Evolutionary conservation across 2,329 filamentous ascomycete species (phyloP).

Genomic region (Madurella fahalii): DNA sequence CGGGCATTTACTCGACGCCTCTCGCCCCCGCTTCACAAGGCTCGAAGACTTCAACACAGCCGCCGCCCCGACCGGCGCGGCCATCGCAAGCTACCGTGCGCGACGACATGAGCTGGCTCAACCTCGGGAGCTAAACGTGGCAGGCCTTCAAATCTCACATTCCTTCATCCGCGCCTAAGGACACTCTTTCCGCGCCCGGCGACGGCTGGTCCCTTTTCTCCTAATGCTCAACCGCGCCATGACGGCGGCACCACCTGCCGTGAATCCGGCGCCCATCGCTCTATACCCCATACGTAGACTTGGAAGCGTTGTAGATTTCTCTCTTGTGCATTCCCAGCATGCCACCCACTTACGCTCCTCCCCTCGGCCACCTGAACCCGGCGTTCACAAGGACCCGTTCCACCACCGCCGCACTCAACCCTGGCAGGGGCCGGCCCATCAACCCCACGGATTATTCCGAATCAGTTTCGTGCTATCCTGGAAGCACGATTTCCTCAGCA

Average conservation of each 20-base stretch:
- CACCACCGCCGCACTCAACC: no score
- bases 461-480: no score
- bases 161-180: not conserved
- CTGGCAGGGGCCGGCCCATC: no score
- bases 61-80: constrained; percentile 34
- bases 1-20: constrained; percentile 42
- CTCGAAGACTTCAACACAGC: constrained; percentile 29
- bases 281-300: not conserved
- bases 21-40: constrained; percentile 37
- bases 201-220: not conserved
- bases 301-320: not conserved
- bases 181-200: not conserved
- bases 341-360: not conserved
- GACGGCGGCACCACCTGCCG: not conserved
- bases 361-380: not conserved
- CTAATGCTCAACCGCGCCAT: not conserved
- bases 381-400: not conserved
- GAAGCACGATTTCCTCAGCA: no score
- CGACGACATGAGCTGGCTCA: constrained; percentile 77
- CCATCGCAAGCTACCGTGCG: constrained; percentile 51
- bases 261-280: not conserved
- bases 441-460: no score
- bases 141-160: not conserved
- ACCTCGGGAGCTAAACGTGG: constrained; percentile 50
- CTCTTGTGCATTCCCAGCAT: no score